Evolutionary conservation across 2,329 filamentous ascomycete species (phyloP).

Genomic region (Hymenoscyphus repandus): DNA sequence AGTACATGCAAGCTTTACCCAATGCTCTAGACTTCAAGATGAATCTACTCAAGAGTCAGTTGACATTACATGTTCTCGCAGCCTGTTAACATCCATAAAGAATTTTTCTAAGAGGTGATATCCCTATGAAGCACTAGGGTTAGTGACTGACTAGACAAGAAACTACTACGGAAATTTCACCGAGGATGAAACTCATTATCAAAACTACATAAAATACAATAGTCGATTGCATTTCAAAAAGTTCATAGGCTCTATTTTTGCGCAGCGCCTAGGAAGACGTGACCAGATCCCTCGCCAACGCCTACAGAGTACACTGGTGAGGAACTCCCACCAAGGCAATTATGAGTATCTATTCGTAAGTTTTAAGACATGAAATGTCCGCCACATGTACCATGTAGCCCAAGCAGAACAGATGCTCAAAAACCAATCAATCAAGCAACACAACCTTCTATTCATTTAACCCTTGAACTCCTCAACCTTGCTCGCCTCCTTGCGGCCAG

Average conservation of each 20-base stretch:
- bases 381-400: background rate
- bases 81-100: too few species aligned
- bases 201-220: too few species aligned
- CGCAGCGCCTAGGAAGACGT: conserved; percentile 4
- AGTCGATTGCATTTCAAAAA: background rate
- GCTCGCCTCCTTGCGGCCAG: conserved; percentile 58
- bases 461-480: conserved; percentile 52
- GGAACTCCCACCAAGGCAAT: conserved; percentile 1
- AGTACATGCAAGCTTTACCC: too few species aligned
- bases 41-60: too few species aligned
- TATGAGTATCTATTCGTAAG: conserved; percentile 6
- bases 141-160: too few species aligned
- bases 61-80: too few species aligned
- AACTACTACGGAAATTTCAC: too few species aligned
- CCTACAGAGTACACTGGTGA: conserved; percentile 4
- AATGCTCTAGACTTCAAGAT: too few species aligned
- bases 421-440: background rate
- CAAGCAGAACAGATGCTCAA: conserved; percentile 7
- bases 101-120: too few species aligned
- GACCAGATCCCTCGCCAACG: conserved; percentile 8
- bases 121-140: too few species aligned
- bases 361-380: background rate
- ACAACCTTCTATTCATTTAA: conserved; percentile 15
- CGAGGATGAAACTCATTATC: too few species aligned
- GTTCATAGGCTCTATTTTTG: background rate